Conservation (phyloP, 805 yeast genomes). For the Priceomyces fermenticarens region DNA sequence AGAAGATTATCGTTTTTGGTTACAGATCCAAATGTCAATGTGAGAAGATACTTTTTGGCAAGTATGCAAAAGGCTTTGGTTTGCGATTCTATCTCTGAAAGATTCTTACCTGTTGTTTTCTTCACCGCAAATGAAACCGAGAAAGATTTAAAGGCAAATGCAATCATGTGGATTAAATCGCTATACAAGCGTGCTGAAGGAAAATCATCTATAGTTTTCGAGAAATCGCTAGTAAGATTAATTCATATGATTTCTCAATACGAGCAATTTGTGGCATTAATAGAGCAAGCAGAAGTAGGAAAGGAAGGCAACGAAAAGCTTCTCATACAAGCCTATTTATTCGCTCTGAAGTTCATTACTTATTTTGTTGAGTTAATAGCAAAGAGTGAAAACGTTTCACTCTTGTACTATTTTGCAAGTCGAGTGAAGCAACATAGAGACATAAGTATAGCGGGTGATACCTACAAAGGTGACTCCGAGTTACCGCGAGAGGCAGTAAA, state of each 20-base stretch:
- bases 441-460: conserved; percentile 35
- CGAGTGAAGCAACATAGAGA: conserved; percentile 78
- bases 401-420: conserved; percentile 72
- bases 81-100: conserved; percentile 53
- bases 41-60: conserved; percentile 51
- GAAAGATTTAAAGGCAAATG: conserved; percentile 42
- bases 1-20: conserved; percentile 54
- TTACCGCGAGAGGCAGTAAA: conserved; percentile 28
- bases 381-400: conserved; percentile 62
- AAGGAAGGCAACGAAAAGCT: conserved; percentile 15
- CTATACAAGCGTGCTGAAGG: conserved; percentile 39
- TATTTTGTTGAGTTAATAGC: conserved; percentile 62
- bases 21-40: conserved; percentile 62
- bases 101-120: conserved; percentile 65
- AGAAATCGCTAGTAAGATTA: conserved; percentile 63
- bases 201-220: conserved; percentile 49
- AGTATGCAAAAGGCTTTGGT: conserved; percentile 52
- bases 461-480: conserved; percentile 18
- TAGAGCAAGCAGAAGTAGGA: conserved; percentile 18
- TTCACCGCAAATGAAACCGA: conserved; percentile 78
- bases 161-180: conserved; percentile 71
- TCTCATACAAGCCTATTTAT: conserved; percentile 44
- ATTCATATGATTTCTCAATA: conserved; percentile 75
- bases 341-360: conserved; percentile 57
- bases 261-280: conserved; percentile 52